phyloP scores from a whole-genome alignment of 1,139 yeast genomes.

The Meyerozyma carpophila region DNA sequence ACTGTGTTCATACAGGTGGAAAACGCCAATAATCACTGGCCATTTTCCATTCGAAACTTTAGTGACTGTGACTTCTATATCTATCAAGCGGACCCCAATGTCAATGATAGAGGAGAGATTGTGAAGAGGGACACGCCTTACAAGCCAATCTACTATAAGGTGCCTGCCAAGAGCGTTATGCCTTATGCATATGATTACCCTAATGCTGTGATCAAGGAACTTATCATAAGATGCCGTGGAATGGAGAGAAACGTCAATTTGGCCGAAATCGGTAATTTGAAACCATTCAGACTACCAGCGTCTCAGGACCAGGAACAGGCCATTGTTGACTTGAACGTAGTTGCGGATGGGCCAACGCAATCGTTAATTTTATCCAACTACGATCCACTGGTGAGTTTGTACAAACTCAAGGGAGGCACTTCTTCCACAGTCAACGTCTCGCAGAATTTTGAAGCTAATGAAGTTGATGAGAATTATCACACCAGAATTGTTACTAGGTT shows the following conservation, averaged over 20 bases:
- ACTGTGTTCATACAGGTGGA: slow-evolving; percentile 72
- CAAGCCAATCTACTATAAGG: slow-evolving; percentile 68
- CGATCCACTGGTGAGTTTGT: slow-evolving; percentile 72
- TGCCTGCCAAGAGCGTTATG: slow-evolving; percentile 92
- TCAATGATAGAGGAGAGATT: slow-evolving; percentile 67
- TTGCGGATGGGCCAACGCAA: slow-evolving; percentile 95
- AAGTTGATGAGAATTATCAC: slow-evolving; percentile 63
- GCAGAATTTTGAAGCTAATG: slow-evolving; percentile 56
- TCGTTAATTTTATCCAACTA: slow-evolving; percentile 79
- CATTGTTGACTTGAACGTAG: slow-evolving; percentile 81
- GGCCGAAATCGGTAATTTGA: slow-evolving; percentile 87
- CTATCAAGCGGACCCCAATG: slow-evolving; percentile 80
- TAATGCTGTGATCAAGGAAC: slow-evolving; percentile 78
- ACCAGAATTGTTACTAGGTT: slow-evolving; percentile 59
- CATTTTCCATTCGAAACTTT: slow-evolving; percentile 84
- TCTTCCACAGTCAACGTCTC: slow-evolving; percentile 22
- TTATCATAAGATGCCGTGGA: slow-evolving; percentile 67
- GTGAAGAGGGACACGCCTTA: slow-evolving; percentile 45
- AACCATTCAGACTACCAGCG: slow-evolving; percentile 75
- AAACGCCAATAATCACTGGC: slow-evolving; percentile 82
- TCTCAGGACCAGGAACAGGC: slow-evolving; percentile 36
- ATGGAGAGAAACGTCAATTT: slow-evolving; percentile 75
- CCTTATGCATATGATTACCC: slow-evolving; percentile 99
- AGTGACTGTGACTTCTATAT: slow-evolving; percentile 79
- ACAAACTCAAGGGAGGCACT: slow-evolving; percentile 43